Evolutionary conservation across 441 rosid species (phyloP), one percentile per base, ranked within the genome.

Genomic region (Dalechampia spathulata): DNA sequence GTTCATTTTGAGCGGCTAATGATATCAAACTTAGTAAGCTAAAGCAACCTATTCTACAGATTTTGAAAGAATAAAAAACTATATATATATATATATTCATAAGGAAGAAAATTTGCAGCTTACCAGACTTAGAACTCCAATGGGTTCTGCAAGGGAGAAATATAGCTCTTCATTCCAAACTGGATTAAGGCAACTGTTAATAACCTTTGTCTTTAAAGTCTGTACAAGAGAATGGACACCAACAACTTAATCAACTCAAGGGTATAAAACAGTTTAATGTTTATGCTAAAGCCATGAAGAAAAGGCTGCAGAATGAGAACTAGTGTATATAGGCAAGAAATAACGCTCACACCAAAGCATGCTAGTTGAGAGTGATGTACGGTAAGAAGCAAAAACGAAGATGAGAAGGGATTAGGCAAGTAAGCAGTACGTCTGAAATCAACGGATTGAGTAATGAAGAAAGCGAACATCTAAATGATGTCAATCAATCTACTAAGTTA

Each of bases 121-220:
- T 63, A 87, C 97, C 83, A 90, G 56, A 48, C 55, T 59, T 27
- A 94, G 75, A 68, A 72, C 70, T 57, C 84, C 87, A 30, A 73
- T 71, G 36, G 98, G 92, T 58, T 87, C 95, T 19, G 76, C 67
- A 41, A 90, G 76, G 64, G 85, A 72, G 74, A 93, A 82, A 72
- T 67, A 78, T 15, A 83, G 80, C 71, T 85, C 91, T 78, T 90
- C 96, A 50, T 93, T 85, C 99, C 97, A 93, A 54, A 85, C 83
- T 2, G 96, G 99, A 70, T 93, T 86, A 46, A 93, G 89, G 75
- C 96, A 85, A 62, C 93, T 82, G 58, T 83, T 80, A 61, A 90
- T 90, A 57, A 90, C 97, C 75, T 80, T 93, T 38, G 99, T 93
- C 80, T 85, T 93, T n/a, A 80, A 94, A 37, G 83, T 73, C 97